phyloP scores from a whole-genome alignment of 345 rosid species.

The Litchi chinensis region DNA sequence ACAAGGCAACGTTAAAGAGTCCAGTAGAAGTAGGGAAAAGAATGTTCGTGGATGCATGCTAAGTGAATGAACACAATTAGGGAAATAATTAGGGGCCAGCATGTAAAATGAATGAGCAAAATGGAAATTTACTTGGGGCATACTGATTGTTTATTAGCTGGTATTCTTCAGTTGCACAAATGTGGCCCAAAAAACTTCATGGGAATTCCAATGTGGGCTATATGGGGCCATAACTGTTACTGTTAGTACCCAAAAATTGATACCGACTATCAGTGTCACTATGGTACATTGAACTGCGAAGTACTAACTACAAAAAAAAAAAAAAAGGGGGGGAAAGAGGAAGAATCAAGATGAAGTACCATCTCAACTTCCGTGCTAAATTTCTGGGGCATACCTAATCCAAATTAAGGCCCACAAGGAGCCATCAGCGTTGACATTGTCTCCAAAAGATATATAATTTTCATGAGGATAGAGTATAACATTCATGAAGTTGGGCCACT shows the following conservation, averaged over 20 bases:
- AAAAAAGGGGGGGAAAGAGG: too few relatives aligned
- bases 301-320: neutral
- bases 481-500: neutral
- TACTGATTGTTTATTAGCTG: neutral
- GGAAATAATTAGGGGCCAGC: neutral
- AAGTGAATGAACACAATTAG: conserved; percentile 30
- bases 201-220: too few relatives aligned
- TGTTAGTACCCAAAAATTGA: too few relatives aligned
- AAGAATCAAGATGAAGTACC: neutral
- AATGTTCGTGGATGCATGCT: conserved; percentile 21
- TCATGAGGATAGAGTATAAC: conserved; percentile 9
- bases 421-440: neutral
- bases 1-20: neutral
- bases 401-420: neutral
- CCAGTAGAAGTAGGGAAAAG: neutral
- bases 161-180: neutral
- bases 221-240: too few relatives aligned
- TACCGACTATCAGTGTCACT: neutral
- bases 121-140: neutral
- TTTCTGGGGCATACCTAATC: neutral
- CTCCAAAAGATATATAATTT: neutral
- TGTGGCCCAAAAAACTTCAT: too few relatives aligned
- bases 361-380: conserved; percentile 1
- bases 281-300: neutral
- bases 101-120: neutral